A percentile compares a stretch with the other conserved stretches of the same genome.
Conservation (phyloP, 176 grass and related monocot genomes). For the Triticum dicoccoides region DNA sequence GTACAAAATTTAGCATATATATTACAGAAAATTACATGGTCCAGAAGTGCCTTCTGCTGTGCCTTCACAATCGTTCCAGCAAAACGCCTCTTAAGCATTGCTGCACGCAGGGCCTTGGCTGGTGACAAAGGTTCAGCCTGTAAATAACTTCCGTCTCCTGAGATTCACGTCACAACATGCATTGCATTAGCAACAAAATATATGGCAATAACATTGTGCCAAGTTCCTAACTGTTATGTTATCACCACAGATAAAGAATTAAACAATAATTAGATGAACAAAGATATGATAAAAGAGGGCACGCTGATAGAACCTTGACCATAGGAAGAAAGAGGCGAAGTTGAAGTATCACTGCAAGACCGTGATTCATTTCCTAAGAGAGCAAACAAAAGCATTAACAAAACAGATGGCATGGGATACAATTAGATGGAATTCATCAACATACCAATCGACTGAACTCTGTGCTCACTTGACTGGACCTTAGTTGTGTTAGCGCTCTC, state of each 20-base stretch:
- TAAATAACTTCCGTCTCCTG: conserved; percentile 46
- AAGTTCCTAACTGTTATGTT: background rate
- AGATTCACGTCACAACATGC: conserved; percentile 22
- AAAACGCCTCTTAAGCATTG: conserved; percentile 76
- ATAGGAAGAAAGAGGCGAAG: conserved; percentile 34
- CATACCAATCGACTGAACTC: conserved; percentile 37
- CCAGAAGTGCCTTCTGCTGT: conserved; percentile 66
- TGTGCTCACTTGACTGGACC: conserved; percentile 17
- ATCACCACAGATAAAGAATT: background rate
- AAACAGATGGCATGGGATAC: background rate
- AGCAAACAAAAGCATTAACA: conserved; percentile 9
- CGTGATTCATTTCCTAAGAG: conserved; percentile 24
- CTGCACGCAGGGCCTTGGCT: conserved; percentile 76
- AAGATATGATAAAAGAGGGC: background rate
- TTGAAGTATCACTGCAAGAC: conserved; percentile 25
- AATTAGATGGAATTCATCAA: conserved; percentile 12
- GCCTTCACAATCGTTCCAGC: conserved; percentile 89
- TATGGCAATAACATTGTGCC: background rate
- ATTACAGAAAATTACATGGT: conserved; percentile 56
- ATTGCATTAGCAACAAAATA: conserved; percentile 15
- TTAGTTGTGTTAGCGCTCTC: conserved; percentile 28
- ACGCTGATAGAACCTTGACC: conserved; percentile 41
- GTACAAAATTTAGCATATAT: conserved; percentile 6
- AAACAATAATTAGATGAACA: conserved; percentile 7
- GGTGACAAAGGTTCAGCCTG: conserved; percentile 65